Percentiles rank a stretch among this genome's conserved stretches.
Conservation (phyloP, 352 stramenopile genomes). For the Phytopythium boreale region DNA sequence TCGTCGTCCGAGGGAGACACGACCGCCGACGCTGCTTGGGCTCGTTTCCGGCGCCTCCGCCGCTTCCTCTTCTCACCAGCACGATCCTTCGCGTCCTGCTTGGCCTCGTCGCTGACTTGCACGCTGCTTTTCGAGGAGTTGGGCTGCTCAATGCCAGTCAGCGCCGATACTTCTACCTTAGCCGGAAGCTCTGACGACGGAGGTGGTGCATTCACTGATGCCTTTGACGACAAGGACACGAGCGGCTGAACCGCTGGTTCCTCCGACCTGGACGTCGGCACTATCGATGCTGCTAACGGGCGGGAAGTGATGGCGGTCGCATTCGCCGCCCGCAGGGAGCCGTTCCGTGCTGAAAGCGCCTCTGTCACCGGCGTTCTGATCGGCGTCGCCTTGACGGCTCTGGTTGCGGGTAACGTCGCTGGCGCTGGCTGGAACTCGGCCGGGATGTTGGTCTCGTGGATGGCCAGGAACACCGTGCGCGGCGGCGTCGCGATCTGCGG, state of each 20-base stretch:
- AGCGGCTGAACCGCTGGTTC: neutral
- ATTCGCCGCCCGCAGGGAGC: neutral
- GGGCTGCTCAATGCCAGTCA: neutral
- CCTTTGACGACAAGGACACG: neutral
- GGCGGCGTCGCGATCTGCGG: neutral
- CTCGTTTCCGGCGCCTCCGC: neutral
- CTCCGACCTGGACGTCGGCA: neutral
- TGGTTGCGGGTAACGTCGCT: neutral
- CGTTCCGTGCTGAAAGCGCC: neutral
- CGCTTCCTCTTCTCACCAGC: neutral
- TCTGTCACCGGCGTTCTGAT: conserved; percentile 1
- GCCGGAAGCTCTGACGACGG: neutral
- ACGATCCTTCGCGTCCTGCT: neutral
- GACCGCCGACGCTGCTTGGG: neutral
- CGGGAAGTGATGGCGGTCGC: neutral
- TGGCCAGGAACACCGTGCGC: conserved; percentile 3
- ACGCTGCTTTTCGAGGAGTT: neutral
- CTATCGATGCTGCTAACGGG: neutral
- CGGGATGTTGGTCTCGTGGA: neutral
- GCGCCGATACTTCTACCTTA: neutral
- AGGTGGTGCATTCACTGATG: neutral
- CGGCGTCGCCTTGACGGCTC: neutral
- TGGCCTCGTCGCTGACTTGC: neutral
- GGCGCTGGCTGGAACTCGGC: neutral
- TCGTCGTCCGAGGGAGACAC: conserved; percentile 2